phyloP scores from a whole-genome alignment of 2,329 filamentous ascomycete species.

The Orbilia brochopaga region DNA sequence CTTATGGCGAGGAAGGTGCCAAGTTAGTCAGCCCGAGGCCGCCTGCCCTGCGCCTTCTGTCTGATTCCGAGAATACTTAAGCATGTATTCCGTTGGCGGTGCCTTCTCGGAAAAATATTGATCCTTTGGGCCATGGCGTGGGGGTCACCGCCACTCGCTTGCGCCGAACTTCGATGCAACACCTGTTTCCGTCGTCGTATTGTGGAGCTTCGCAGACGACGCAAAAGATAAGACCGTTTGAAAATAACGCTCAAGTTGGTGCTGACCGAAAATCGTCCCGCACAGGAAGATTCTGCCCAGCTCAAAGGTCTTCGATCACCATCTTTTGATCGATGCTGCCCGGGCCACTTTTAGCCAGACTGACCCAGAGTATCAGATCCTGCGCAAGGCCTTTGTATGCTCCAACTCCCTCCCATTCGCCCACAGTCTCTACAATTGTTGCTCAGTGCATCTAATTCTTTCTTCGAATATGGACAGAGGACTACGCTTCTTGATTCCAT shows the following conservation, averaged over 20 bases:
- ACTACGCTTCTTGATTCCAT: slow-evolving; percentile 48
- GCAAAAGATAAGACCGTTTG: background rate
- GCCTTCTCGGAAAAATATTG: slow-evolving; percentile 45
- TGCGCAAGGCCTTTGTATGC: slow-evolving; percentile 51
- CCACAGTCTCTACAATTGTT: background rate
- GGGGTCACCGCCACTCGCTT: slow-evolving; percentile 14
- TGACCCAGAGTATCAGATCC: slow-evolving; percentile 53
- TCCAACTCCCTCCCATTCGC: background rate
- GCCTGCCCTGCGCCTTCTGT: too few species aligned
- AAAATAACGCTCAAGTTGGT: background rate
- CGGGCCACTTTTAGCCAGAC: slow-evolving; percentile 51
- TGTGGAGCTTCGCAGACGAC: background rate
- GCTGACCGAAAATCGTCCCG: slow-evolving; percentile 6
- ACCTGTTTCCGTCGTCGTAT: slow-evolving; percentile 5
- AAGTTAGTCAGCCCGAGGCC: slow-evolving; percentile 20
- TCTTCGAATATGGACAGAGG: slow-evolving; percentile 14
- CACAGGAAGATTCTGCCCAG: slow-evolving; percentile 52
- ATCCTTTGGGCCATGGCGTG: slow-evolving; percentile 34
- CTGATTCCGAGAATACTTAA: slow-evolving; percentile 3
- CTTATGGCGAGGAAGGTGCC: slow-evolving; percentile 8
- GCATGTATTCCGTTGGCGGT: slow-evolving; percentile 19
- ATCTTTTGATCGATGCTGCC: slow-evolving; percentile 56
- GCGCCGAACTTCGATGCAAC: slow-evolving; percentile 17
- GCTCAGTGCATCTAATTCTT: background rate
- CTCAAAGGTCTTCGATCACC: slow-evolving; percentile 56